Evolutionary conservation across 23 red algal genomes (phyloP), one percentile per base, ranked within the genome.

Genomic region (Chondrus crispus): DNA sequence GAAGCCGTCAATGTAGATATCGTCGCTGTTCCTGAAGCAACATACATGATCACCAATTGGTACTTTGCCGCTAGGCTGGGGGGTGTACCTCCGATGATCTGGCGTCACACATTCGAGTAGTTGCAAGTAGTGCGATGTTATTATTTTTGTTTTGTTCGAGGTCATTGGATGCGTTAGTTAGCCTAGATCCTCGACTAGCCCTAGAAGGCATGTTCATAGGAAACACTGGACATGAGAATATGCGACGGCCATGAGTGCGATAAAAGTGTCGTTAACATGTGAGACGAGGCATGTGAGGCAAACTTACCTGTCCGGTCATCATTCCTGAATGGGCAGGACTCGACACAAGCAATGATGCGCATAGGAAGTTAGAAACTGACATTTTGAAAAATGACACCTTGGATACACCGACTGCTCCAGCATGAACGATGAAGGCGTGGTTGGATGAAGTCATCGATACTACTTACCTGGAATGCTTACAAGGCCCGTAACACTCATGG

Each of bases 401-500:
- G 51, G 16, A n/a, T 14, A n/a, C n/a, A n/a, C 51, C 16, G n/a
- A 55, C n/a, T 55, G 51, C n/a, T 55, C 51, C 14, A 55, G 51
- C 16, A 55, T 55, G 51, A 14, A 55, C 16, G 51, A 18, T 55
- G 51, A 0, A 55, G 51, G n/a, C 51, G n/a, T 55, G 51, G 16
- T n/a, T 66, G 60, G 60, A 66, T 0, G 60, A 96, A 79, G 50
- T 93, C 80, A n/a, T 88, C 88, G 2, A 88, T 93, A 87, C 88
- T 93, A 74, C 93, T 81, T 53, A 71, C 96, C 96, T 62, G 96
- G 96, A 68, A 98, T 90, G 13, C 87, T 79, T 37, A 98, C 96
- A 5, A 98, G 46, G 19, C 96, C 96, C 12, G 89, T 85, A 11
- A 94, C 93, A 33, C 64, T 81, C 93, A 98, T 95, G 5, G 43